Base-by-base conservation (phyloP, 768 basidiomycete genomes). In the Neoboletus magnificus region DNA sequence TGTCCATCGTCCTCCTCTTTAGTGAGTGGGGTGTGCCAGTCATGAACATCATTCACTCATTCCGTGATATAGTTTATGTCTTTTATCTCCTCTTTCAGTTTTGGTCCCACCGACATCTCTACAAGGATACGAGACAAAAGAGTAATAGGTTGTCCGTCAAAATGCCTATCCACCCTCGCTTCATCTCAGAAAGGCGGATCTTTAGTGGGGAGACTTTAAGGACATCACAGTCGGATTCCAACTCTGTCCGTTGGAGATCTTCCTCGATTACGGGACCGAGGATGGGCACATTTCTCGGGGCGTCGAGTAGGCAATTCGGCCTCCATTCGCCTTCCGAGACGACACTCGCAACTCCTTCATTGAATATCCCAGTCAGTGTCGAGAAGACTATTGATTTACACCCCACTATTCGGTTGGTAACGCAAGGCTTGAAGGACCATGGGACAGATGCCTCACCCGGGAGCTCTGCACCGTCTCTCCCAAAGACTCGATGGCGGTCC, bases 81-180 rank as follows among this genome's bases (percentile, higher is more conserved):
- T 69, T 72, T 22, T 82, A 79, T 61, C 72, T 83, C 33, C 65
- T 82, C 49, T 82, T 83, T 63, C 82, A 82, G 63, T 74, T 84
- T 13, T 82, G 77, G 74, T 81, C 82, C 4, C 82, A 83, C 64
- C 73, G 72, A 53, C 72, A 81, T 58, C 69, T 84, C 33, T 85
- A 82, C 66, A 70, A 74, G 18, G 81, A 79, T 43, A 65, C 67
- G 13, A 75, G 79, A 63, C 76, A 77, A 59, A 77, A 76, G 58
- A 82, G 79, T 52, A 64, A 69, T 37, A 73, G 67, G 37, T 52
- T 75, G 2, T 68, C 76, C 18, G 65, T 73, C 50, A 66, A 71
- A 65, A 58, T 73, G 51, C 66, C 67, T 25, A 66, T 67, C 30
- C 56, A 67, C 46, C 44, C 67, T 25, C 71, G 65, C 27, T 66